Conservation (phyloP, 805 yeast genomes). For the Wickerhamomyces silvicola region DNA sequence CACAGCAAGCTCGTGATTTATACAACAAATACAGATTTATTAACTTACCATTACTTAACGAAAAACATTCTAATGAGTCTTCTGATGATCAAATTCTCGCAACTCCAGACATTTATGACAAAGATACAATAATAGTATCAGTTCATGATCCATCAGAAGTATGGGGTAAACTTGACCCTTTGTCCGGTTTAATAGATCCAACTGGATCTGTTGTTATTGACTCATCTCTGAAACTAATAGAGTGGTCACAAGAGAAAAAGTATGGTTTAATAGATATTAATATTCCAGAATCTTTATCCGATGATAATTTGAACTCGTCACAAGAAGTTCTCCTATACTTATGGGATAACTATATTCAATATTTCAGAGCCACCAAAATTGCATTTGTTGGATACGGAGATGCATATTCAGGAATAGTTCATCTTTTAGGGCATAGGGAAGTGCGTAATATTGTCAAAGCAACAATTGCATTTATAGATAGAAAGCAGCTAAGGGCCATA, state of each 20-base stretch:
- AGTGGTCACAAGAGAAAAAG: slow-evolving; percentile 55
- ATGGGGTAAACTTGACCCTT: slow-evolving; percentile 81
- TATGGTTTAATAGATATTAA: slow-evolving; percentile 82
- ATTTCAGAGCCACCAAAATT: slow-evolving; percentile 62
- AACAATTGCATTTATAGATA: slow-evolving; percentile 61
- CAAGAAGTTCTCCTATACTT: slow-evolving; percentile 73
- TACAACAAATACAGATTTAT: slow-evolving; percentile 53
- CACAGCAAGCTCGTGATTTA: slow-evolving; percentile 56
- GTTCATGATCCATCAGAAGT: slow-evolving; percentile 91
- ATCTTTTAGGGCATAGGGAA: slow-evolving; percentile 78
- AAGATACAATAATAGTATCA: slow-evolving; percentile 58
- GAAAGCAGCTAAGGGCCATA: slow-evolving; percentile 65
- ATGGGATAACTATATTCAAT: slow-evolving; percentile 88
- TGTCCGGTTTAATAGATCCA: slow-evolving; percentile 71
- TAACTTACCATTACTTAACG: slow-evolving; percentile 54
- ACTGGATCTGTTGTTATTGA: slow-evolving; percentile 70
- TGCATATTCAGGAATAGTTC: slow-evolving; percentile 80
- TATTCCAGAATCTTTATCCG: slow-evolving; percentile 50
- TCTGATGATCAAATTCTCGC: slow-evolving; percentile 63
- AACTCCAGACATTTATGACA: slow-evolving; percentile 59
- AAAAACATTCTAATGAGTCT: slow-evolving; percentile 32
- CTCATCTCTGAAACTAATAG: slow-evolving; percentile 60
- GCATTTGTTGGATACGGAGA: slow-evolving; percentile 88
- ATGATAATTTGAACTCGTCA: slow-evolving; percentile 51
- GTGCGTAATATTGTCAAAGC: slow-evolving; percentile 61